Percentiles rank a stretch among this genome's conserved stretches.
phyloP scores from a whole-genome alignment of 768 basidiomycete genomes.

The Mycena floridula region DNA sequence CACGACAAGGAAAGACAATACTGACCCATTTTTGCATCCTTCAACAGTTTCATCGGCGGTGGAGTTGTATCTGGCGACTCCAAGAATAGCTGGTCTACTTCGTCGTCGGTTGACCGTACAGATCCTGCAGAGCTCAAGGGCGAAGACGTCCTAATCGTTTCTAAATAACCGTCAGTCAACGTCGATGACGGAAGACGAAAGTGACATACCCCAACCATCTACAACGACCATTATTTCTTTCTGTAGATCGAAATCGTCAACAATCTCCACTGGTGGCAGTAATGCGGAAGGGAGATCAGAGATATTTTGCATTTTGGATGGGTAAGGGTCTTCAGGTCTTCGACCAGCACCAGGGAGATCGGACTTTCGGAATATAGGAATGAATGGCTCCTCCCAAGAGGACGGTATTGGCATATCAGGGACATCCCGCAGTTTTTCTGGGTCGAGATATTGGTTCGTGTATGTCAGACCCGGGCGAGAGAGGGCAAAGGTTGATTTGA shows the following conservation, averaged over 20 bases:
- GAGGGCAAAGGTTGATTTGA: slow-evolving; percentile 18
- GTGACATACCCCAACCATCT: slow-evolving; percentile 57
- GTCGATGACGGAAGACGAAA: background rate
- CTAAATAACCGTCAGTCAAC: slow-evolving; percentile 15
- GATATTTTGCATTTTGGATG: background rate
- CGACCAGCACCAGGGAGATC: background rate
- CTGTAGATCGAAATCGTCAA: background rate
- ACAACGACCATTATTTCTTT: slow-evolving; percentile 49
- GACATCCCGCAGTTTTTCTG: background rate
- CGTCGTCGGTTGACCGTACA: slow-evolving; percentile 35
- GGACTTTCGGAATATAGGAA: background rate
- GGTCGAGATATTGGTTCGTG: slow-evolving; percentile 21
- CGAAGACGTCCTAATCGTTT: slow-evolving; percentile 33
- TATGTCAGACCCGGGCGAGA: slow-evolving; percentile 8
- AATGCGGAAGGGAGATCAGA: background rate
- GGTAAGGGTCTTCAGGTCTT: background rate
- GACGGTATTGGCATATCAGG: background rate
- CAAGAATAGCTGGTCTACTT: slow-evolving; percentile 47
- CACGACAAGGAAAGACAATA: slow-evolving; percentile 4
- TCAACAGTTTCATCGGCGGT: slow-evolving; percentile 28
- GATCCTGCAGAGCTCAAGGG: slow-evolving; percentile 37
- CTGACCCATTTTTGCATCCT: slow-evolving; percentile 47
- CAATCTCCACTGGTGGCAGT: background rate
- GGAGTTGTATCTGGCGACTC: slow-evolving; percentile 44
- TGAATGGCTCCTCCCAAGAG: background rate